A percentile compares a stretch with the other conserved stretches of the same genome.
Evolutionary conservation across 352 stramenopile genomes (phyloP).

Genomic region (Globisporangium lucens): DNA sequence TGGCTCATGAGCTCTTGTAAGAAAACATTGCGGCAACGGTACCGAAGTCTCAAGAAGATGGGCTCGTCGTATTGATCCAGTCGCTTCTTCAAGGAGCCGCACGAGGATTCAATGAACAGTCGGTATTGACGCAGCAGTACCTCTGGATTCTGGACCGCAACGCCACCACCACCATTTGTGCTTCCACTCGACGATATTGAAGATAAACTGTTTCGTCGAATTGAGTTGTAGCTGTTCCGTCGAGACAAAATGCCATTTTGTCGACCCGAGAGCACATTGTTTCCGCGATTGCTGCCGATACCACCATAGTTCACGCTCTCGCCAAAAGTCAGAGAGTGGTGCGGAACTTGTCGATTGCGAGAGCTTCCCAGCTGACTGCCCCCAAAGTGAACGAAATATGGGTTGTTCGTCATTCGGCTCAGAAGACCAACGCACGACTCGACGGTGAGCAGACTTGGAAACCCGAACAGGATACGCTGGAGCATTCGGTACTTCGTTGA

Average conservation of each 20-base stretch:
- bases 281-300: constrained; percentile 23
- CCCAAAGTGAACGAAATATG: constrained; percentile 55
- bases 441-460: constrained; percentile 63
- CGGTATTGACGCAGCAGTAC: constrained; percentile 70
- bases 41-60: constrained; percentile 66
- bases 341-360: constrained; percentile 42
- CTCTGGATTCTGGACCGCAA: constrained; percentile 69
- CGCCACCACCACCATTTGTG: constrained; percentile 19
- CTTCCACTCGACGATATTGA: constrained; percentile 44
- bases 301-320: constrained; percentile 54
- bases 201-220: constrained; percentile 25
- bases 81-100: constrained; percentile 50
- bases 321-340: constrained; percentile 55
- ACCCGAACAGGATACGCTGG: constrained; percentile 74
- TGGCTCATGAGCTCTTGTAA: constrained; percentile 84
- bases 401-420: constrained; percentile 70
- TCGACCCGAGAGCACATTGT: constrained; percentile 17
- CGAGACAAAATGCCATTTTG: constrained; percentile 26
- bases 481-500: constrained; percentile 76
- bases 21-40: constrained; percentile 73
- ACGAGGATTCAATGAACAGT: constrained; percentile 64
- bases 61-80: constrained; percentile 63
- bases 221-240: constrained; percentile 22
- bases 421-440: constrained; percentile 75
- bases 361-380: constrained; percentile 32